A percentile compares a stretch with the other conserved stretches of the same genome.
These are phyloP conservation scores for Aspergillus ochraceus DNA, from an alignment of 2,329 filamentous ascomycete species.

Conservation along the genomic window DNA sequence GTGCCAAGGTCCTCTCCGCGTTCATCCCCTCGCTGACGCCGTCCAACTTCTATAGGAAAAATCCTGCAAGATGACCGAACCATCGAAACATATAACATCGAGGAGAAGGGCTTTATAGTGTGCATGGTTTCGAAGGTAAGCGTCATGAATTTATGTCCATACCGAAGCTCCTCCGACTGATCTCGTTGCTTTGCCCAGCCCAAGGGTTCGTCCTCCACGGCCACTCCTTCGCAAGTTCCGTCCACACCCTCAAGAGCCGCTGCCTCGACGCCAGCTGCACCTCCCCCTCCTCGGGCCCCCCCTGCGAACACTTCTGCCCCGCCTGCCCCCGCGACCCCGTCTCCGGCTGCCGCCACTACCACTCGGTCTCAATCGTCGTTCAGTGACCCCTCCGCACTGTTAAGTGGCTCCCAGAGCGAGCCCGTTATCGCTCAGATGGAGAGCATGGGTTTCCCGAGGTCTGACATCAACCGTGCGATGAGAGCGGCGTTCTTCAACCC, in stretches of 20 bases:
- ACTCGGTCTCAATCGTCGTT: conserved; percentile 48
- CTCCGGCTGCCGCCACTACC: conserved; percentile 40
- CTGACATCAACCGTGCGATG: conserved; percentile 90
- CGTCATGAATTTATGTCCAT: neutral
- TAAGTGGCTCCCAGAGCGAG: conserved; percentile 79
- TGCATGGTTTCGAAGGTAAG: conserved; percentile 95
- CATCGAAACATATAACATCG: conserved; percentile 94
- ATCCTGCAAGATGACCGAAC: conserved; percentile 98
- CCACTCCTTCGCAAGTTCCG: conserved; percentile 36
- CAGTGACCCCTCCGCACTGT: conserved; percentile 76
- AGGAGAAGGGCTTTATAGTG: conserved; percentile 99
- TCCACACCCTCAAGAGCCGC: conserved; percentile 41
- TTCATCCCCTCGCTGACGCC: conserved; percentile 15
- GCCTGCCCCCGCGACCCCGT: conserved; percentile 49
- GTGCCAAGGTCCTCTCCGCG: neutral
- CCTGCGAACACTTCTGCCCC: conserved; percentile 45
- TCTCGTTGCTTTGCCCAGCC: conserved; percentile 53
- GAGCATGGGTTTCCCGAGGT: conserved; percentile 89
- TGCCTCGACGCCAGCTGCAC: conserved; percentile 47
- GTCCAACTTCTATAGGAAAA: conserved; percentile 66
- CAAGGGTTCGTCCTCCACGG: conserved; percentile 59
- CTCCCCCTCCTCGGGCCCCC: conserved; percentile 52
- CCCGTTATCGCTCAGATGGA: conserved; percentile 90
- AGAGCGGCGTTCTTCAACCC: conserved; percentile 96
- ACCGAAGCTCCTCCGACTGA: conserved; percentile 13